These are phyloP conservation scores for Colletotrichum sp. DNA, from an alignment of 2,329 filamentous ascomycete species.

Conservation along the genomic window DNA sequence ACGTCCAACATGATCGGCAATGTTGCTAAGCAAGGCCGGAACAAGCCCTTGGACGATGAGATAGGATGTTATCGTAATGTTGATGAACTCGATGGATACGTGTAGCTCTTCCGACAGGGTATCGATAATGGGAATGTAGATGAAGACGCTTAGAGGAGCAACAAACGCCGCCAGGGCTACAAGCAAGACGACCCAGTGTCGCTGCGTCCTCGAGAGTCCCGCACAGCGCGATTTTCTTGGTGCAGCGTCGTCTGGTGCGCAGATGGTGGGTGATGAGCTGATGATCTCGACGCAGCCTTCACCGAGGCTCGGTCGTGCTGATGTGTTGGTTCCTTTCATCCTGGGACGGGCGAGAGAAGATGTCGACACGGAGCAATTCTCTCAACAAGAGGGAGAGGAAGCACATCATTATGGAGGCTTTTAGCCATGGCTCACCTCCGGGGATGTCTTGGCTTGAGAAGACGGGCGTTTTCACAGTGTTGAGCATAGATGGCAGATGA, in stretches of 20 bases:
- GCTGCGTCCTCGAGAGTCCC: not conserved
- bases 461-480: not conserved
- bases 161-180: not conserved
- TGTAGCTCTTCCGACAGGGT: constrained; percentile 24
- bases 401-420: not conserved
- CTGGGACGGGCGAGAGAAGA: not conserved
- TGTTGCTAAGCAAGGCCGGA: constrained; percentile 45
- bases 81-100: constrained; percentile 31
- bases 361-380: not conserved
- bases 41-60: constrained; percentile 49
- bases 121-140: constrained; percentile 31
- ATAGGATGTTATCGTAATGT: constrained; percentile 43
- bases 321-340: not conserved
- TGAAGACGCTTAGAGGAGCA: constrained; percentile 26
- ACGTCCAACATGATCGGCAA: constrained; percentile 36
- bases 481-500: not conserved
- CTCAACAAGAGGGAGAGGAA: not conserved
- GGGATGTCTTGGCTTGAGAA: not conserved
- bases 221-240: not conserved
- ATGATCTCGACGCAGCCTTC: not conserved
- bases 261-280: not conserved
- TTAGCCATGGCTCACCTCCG: not conserved
- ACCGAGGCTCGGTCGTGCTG: not conserved
- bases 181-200: not conserved
- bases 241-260: not conserved